Conservation (phyloP, 768 basidiomycete genomes). For the Leccinum variicolor region DNA sequence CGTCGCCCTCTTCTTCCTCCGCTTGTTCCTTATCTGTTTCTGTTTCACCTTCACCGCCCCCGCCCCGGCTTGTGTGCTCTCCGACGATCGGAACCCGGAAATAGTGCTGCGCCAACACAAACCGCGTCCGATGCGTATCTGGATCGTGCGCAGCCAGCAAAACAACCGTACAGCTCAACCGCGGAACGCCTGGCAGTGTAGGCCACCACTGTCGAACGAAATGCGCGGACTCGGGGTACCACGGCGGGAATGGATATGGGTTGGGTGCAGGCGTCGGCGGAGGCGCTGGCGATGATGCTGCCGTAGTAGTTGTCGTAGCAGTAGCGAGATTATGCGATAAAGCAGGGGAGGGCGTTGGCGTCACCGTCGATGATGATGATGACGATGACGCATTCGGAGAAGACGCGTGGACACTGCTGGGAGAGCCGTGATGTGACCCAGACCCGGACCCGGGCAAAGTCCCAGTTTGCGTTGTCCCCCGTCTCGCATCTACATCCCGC, state of each 20-base stretch:
- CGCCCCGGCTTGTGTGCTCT: neutral
- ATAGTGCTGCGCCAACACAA: conserved; percentile 73
- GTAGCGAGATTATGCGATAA: neutral
- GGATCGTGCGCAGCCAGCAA: conserved; percentile 62
- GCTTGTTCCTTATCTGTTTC: neutral
- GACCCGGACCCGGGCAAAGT: conserved; percentile 11
- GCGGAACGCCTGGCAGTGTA: conserved; percentile 56
- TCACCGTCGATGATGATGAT: neutral
- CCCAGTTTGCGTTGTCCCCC: conserved; percentile 4
- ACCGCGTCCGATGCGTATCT: conserved; percentile 55
- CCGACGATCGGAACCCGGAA: conserved; percentile 60
- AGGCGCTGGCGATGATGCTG: neutral
- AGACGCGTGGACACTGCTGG: neutral
- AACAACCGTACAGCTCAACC: conserved; percentile 70
- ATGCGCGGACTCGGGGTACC: conserved; percentile 73
- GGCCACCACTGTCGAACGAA: conserved; percentile 86
- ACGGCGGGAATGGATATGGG: conserved; percentile 63
- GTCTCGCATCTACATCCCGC: conserved; percentile 14
- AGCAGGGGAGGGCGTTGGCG: conserved; percentile 9
- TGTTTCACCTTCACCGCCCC: neutral
- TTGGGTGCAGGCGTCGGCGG: conserved; percentile 36
- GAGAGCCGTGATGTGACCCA: conserved; percentile 11
- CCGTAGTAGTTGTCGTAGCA: neutral
- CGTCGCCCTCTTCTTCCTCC: conserved; percentile 43
- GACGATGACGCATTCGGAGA: neutral